Conservation (phyloP, 2,329 filamentous ascomycete genomes). For the Fonsecaea multimorphosa region DNA sequence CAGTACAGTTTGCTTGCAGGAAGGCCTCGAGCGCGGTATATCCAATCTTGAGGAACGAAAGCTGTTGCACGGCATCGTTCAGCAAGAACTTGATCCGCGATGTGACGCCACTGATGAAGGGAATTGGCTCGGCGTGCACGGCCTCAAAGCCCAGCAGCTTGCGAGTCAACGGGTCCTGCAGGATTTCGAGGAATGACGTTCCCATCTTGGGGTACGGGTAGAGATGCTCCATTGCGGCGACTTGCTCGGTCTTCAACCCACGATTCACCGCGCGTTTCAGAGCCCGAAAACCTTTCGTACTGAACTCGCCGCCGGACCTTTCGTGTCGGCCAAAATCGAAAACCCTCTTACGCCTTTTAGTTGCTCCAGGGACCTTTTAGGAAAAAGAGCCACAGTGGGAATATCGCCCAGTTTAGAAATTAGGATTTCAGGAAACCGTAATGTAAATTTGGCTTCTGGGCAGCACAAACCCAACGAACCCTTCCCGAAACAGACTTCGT, state of each 20-base stretch:
- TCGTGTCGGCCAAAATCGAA: too few relatives aligned
- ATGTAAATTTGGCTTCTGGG: neutral
- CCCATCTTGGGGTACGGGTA: slow-evolving; percentile 40
- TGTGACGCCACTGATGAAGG: slow-evolving; percentile 44
- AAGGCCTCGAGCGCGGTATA: slow-evolving; percentile 77
- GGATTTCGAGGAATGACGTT: slow-evolving; percentile 38
- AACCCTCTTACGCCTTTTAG: too few relatives aligned
- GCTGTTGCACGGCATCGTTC: slow-evolving; percentile 44
- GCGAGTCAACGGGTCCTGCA: slow-evolving; percentile 46
- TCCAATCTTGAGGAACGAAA: slow-evolving; percentile 61
- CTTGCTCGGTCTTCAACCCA: neutral
- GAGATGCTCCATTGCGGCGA: slow-evolving; percentile 35
- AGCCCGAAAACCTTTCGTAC: too few relatives aligned
- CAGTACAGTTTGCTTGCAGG: slow-evolving; percentile 85
- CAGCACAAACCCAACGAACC: neutral
- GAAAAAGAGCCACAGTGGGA: too few relatives aligned
- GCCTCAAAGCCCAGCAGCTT: slow-evolving; percentile 48
- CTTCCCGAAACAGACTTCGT: neutral
- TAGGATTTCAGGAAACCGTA: too few relatives aligned
- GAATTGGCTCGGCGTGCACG: slow-evolving; percentile 41
- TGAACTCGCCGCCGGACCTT: too few relatives aligned
- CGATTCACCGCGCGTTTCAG: too few relatives aligned
- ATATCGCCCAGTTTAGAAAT: too few relatives aligned
- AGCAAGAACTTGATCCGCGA: slow-evolving; percentile 49
- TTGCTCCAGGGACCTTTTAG: too few relatives aligned